A percentile compares a stretch with the other conserved stretches of the same genome.
Evolutionary conservation across 345 rosid genomes (phyloP).

Genomic region (Mangifera indica): DNA sequence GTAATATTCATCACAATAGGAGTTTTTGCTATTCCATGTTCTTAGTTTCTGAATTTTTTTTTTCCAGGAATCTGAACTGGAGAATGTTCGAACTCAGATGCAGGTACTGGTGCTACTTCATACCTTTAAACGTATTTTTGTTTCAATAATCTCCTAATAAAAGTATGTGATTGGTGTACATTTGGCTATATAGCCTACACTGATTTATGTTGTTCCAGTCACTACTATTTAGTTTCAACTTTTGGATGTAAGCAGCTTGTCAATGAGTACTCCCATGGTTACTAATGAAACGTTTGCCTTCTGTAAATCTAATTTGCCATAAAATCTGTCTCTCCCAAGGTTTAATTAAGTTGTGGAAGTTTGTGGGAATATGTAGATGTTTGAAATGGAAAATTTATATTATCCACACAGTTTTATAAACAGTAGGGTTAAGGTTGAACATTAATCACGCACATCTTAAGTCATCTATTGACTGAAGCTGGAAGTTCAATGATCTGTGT

Average conservation of each 20-base stretch:
- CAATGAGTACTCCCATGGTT: not conserved
- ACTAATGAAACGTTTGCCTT: not conserved
- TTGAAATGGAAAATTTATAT: not conserved
- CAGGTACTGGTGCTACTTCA: conserved; percentile 46
- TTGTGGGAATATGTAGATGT: not conserved
- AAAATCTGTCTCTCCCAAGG: not conserved
- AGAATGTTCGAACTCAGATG: conserved; percentile 77
- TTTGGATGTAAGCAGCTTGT: not conserved
- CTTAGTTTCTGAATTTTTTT: conserved; percentile 18
- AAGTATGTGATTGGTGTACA: not conserved
- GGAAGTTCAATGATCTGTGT: no score
- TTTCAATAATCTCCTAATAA: not conserved
- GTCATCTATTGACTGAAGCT: no score
- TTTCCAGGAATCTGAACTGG: conserved; percentile 88
- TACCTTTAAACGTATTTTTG: not conserved
- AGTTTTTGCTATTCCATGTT: conserved; percentile 6
- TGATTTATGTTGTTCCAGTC: not conserved
- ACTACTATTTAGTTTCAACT: not conserved
- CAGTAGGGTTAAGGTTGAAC: not conserved
- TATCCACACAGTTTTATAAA: not conserved
- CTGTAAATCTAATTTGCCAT: not conserved
- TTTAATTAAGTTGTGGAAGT: not conserved
- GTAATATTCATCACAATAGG: not conserved
- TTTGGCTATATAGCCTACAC: not conserved
- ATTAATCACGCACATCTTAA: no score